Evolutionary conservation across 805 yeast species (phyloP).

Genomic region (Candida gorgasii): DNA sequence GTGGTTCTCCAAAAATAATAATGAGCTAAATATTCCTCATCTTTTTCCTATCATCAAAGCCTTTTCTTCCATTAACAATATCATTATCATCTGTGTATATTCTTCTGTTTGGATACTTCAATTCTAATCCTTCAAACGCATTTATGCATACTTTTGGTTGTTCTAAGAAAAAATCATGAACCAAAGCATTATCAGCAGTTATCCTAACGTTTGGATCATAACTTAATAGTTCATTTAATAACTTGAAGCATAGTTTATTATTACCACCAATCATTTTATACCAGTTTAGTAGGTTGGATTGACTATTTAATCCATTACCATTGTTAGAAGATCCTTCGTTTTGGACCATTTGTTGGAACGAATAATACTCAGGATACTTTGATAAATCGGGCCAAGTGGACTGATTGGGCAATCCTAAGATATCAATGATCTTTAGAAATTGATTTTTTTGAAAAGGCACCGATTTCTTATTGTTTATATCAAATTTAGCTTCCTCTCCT

Average conservation of each 20-base stretch:
- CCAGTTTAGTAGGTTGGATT: conserved; percentile 79
- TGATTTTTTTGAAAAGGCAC: conserved; percentile 95
- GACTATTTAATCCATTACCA: conserved; percentile 45
- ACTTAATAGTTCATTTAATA: conserved; percentile 63
- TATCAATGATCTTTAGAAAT: conserved; percentile 84
- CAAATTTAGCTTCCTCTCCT: conserved; percentile 97
- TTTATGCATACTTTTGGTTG: conserved; percentile 66
- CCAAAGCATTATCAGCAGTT: conserved; percentile 74
- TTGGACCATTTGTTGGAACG: conserved; percentile 46
- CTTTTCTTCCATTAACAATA: conserved; percentile 37
- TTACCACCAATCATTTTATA: conserved; percentile 79
- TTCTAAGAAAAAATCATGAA: conserved; percentile 78
- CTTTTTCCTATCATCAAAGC: conserved; percentile 29
- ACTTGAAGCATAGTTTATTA: conserved; percentile 64
- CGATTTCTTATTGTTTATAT: conserved; percentile 71
- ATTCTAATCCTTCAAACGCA: conserved; percentile 74
- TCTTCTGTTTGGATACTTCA: conserved; percentile 82
- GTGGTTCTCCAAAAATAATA: background rate
- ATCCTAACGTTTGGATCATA: conserved; percentile 83
- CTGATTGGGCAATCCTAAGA: conserved; percentile 84
- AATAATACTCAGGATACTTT: conserved; percentile 77
- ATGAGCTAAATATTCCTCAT: conserved; percentile 12
- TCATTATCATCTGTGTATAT: conserved; percentile 87
- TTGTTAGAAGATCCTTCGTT: background rate
- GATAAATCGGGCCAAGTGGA: conserved; percentile 78